Evolutionary conservation across 192 early-diverging fungal species (phyloP).

Genomic region (Backusella macrospora): DNA sequence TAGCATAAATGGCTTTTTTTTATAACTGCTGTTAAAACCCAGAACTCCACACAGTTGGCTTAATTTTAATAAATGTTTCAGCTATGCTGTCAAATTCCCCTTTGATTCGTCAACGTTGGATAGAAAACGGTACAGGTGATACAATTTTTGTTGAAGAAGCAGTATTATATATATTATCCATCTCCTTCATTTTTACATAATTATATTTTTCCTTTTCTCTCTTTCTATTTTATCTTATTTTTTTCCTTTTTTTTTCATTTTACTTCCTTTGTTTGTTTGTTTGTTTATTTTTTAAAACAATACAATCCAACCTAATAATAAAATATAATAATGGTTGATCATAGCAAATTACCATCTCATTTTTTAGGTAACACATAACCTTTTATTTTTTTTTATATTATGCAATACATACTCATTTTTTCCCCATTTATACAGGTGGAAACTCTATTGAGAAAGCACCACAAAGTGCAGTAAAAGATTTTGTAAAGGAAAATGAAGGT

Average conservation of each 20-base stretch:
- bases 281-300: background rate
- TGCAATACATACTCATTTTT: background rate
- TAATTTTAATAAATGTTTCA: slow-evolving; percentile 11
- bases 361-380: slow-evolving; percentile 1
- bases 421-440: slow-evolving; percentile 58
- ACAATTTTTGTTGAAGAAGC: background rate
- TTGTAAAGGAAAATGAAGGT: slow-evolving; percentile 74
- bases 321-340: slow-evolving; percentile 17
- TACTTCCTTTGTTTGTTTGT: too few relatives aligned
- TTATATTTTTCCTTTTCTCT: too few relatives aligned
- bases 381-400: background rate
- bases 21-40: background rate
- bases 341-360: slow-evolving; percentile 10
- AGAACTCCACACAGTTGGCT: background rate
- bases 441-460: slow-evolving; percentile 68
- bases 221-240: background rate
- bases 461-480: slow-evolving; percentile 68
- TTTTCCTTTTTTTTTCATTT: background rate
- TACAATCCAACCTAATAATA: background rate
- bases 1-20: background rate
- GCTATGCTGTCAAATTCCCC: background rate
- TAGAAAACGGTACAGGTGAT: background rate
- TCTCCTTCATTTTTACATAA: background rate
- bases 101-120: background rate
- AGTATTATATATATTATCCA: background rate